A percentile compares a stretch with the other conserved stretches of the same genome.
These are phyloP conservation scores for Thymus mandschuricus DNA, from an alignment of 257 asterid genomes.

Conservation along the genomic window DNA sequence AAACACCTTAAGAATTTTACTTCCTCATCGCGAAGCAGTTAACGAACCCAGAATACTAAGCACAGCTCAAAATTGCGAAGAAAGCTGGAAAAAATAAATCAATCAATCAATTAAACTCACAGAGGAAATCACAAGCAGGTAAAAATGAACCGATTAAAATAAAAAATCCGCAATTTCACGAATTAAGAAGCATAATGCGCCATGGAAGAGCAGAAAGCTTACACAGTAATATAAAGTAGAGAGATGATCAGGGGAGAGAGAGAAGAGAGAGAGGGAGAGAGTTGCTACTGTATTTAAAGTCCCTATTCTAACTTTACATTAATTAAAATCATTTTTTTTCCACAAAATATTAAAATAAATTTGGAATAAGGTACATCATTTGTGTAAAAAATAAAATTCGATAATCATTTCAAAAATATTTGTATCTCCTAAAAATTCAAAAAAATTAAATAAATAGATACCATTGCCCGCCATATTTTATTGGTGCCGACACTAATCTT, in stretches of 20 bases:
- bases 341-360: too few species aligned
- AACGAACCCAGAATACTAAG: conserved; percentile 9
- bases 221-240: conserved; percentile 19
- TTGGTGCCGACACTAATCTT: too few species aligned
- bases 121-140: not conserved
- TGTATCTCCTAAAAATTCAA: too few species aligned
- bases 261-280: not conserved
- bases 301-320: too few species aligned
- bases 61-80: not conserved
- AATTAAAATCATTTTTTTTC: too few species aligned
- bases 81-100: not conserved
- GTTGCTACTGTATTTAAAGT: too few species aligned
- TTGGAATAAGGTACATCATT: too few species aligned
- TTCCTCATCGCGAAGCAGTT: conserved; percentile 26
- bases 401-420: too few species aligned
- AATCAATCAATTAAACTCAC: too few species aligned
- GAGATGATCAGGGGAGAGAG: not conserved
- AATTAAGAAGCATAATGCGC: not conserved
- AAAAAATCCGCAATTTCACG: conserved; percentile 2
- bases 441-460: too few species aligned
- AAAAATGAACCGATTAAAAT: conserved; percentile 10
- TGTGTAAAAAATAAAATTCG: too few species aligned
- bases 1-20: not conserved
- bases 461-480: too few species aligned
- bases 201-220: conserved; percentile 27